These are phyloP conservation scores for Sodiomyces alkalinus DNA, from an alignment of 2,329 filamentous ascomycete genomes.

Conservation along the genomic window DNA sequence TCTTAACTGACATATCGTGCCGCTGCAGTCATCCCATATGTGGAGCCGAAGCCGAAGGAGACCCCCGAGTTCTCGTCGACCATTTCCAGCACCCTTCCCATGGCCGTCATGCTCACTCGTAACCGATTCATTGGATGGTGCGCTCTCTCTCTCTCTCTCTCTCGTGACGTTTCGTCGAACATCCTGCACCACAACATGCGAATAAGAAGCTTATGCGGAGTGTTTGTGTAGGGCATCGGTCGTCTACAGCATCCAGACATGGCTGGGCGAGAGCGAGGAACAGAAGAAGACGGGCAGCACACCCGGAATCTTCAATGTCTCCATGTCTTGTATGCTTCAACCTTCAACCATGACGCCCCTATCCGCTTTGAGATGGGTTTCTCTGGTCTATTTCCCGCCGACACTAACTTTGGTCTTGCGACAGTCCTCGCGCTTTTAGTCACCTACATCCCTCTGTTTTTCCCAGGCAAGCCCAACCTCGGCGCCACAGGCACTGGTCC, in stretches of 20 bases:
- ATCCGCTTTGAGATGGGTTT: not conserved
- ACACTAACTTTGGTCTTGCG: not conserved
- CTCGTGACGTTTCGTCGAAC: not conserved
- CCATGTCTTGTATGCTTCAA: constrained; percentile 55
- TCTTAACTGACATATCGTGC: not conserved
- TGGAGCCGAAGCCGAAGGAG: constrained; percentile 54
- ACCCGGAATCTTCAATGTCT: constrained; percentile 55
- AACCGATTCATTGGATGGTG: constrained; percentile 66
- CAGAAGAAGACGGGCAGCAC: constrained; percentile 48
- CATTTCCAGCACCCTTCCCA: constrained; percentile 66
- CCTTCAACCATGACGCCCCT: not conserved
- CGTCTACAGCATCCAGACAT: constrained; percentile 59
- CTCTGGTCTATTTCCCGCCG: not conserved
- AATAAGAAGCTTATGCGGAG: not conserved
- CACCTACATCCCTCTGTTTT: constrained; percentile 34
- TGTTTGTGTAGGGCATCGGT: constrained; percentile 53
- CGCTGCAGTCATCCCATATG: constrained; percentile 67
- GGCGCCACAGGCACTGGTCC: constrained; percentile 18
- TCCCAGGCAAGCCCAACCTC: constrained; percentile 21
- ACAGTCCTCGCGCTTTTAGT: constrained; percentile 44
- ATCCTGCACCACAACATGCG: not conserved
- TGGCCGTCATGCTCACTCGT: constrained; percentile 89
- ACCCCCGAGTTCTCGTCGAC: constrained; percentile 57
- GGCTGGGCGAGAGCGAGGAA: constrained; percentile 61
- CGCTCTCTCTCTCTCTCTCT: constrained; percentile 11